phyloP scores from a whole-genome alignment of 2,329 filamentous ascomycete genomes.

The Pseudophaeomoniella oleicola region DNA sequence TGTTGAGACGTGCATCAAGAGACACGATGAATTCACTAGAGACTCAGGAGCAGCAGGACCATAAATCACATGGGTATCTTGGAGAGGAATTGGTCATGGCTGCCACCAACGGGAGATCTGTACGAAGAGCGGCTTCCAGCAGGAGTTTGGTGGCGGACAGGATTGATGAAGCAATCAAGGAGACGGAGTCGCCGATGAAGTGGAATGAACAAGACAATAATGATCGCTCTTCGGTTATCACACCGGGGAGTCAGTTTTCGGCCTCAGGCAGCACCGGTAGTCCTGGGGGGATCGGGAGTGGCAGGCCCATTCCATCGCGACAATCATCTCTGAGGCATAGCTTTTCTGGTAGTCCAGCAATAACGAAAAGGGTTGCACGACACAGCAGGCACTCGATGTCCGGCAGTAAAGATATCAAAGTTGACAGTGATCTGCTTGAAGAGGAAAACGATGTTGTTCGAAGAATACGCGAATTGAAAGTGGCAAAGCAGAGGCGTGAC shows the following conservation, averaged over 20 bases:
- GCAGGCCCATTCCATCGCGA: conserved; percentile 46
- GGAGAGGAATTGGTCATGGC: not conserved
- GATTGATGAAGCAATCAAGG: conserved; percentile 1
- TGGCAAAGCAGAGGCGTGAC: conserved; percentile 36
- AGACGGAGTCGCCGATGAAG: conserved; percentile 7
- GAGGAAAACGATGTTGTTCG: conserved; percentile 42
- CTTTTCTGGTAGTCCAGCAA: conserved; percentile 35
- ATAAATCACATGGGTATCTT: not conserved
- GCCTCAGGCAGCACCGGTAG: conserved; percentile 8
- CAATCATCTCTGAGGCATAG: conserved; percentile 52
- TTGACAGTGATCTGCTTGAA: conserved; percentile 23
- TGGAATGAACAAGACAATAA: not conserved
- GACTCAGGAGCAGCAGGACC: not conserved
- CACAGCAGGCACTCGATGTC: conserved; percentile 20
- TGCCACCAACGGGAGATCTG: not conserved
- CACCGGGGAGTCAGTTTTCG: not conserved
- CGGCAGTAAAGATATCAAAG: conserved; percentile 23
- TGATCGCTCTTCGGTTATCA: not conserved
- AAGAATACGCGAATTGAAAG: conserved; percentile 42
- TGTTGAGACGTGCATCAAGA: not conserved
- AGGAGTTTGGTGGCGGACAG: not conserved
- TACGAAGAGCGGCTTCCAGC: not conserved
- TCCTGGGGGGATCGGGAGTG: conserved; percentile 26
- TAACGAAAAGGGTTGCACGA: conserved; percentile 37
- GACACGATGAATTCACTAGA: not conserved